Percentiles rank a stretch among this genome's conserved stretches.
These are phyloP conservation scores for Aphanoascus verrucosus DNA, from an alignment of 2,329 filamentous ascomycete genomes.

Conservation along the genomic window DNA sequence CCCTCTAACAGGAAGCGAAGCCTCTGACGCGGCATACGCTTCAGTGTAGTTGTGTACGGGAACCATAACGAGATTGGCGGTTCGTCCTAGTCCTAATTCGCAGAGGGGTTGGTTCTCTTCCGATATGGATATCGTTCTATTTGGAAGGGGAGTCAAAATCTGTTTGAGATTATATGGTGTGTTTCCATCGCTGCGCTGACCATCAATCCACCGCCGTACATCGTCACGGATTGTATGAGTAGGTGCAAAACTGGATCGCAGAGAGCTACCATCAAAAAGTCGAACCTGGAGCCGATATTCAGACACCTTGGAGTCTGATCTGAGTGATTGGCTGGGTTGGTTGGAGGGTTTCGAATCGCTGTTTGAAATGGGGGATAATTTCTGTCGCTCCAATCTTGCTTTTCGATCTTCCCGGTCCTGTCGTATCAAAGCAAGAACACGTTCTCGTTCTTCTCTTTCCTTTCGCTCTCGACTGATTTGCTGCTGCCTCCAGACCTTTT, in stretches of 20 bases:
- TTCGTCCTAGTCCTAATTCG: slow-evolving; percentile 64
- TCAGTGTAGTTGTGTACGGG: slow-evolving; percentile 54
- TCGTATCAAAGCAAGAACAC: slow-evolving; percentile 65
- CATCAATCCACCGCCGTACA: slow-evolving; percentile 69
- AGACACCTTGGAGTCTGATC: slow-evolving; percentile 15
- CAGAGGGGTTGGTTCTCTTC: slow-evolving; percentile 62
- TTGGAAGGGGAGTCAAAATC: slow-evolving; percentile 67
- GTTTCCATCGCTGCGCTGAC: slow-evolving; percentile 45
- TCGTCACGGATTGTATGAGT: slow-evolving; percentile 51
- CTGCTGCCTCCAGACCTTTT: slow-evolving; percentile 43
- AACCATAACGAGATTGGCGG: slow-evolving; percentile 70
- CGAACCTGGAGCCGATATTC: slow-evolving; percentile 62
- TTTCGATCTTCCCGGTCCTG: slow-evolving; percentile 62
- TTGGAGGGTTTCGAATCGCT: slow-evolving; percentile 2
- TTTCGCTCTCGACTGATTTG: slow-evolving; percentile 54
- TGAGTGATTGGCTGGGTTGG: slow-evolving; percentile 7
- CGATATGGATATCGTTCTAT: slow-evolving; percentile 58
- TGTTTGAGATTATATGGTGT: slow-evolving; percentile 74
- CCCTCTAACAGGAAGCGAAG: slow-evolving; percentile 34
- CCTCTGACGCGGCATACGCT: slow-evolving; percentile 41
- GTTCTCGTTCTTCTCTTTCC: slow-evolving; percentile 55
- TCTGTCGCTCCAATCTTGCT: slow-evolving; percentile 43
- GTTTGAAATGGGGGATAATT: slow-evolving; percentile 23
- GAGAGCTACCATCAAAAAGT: slow-evolving; percentile 70
- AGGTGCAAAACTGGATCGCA: slow-evolving; percentile 61